Evolutionary conservation across 148 eudicot species (phyloP).

Genomic region (Selenicereus undatus): DNA sequence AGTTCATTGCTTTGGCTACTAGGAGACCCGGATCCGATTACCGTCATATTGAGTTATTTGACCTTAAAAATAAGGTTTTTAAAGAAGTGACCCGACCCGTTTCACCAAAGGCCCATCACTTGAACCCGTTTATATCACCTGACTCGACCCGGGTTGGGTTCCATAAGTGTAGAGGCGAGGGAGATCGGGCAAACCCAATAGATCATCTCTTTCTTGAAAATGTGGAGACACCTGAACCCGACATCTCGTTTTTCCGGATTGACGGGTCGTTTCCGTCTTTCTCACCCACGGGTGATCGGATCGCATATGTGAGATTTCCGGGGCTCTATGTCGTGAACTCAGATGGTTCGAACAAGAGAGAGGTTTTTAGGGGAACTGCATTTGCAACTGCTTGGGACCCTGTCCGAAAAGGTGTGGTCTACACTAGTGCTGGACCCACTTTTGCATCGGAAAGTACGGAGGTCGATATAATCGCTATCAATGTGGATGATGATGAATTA

Average conservation of each 20-base stretch:
- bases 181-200: not conserved
- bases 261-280: constrained; percentile 90
- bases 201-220: constrained; percentile 55
- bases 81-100: constrained; percentile 49
- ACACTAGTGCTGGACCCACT: constrained; percentile 65
- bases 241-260: constrained; percentile 53
- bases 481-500: constrained; percentile 44
- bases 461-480: constrained; percentile 60
- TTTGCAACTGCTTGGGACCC: constrained; percentile 78
- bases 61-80: constrained; percentile 41
- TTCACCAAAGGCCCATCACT: constrained; percentile 55
- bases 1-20: constrained; percentile 70
- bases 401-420: constrained; percentile 65
- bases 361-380: constrained; percentile 35
- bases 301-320: constrained; percentile 51
- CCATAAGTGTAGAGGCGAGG: constrained; percentile 71
- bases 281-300: constrained; percentile 59
- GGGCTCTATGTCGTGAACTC: constrained; percentile 52
- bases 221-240: constrained; percentile 37
- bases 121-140: constrained; percentile 69
- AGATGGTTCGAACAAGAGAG: constrained; percentile 59
- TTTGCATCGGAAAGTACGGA: constrained; percentile 57
- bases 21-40: constrained; percentile 57
- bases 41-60: constrained; percentile 76
- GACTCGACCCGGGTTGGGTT: constrained; percentile 60